Evolutionary conservation across 148 eudicot species (phyloP), one percentile per base, ranked within the genome.

Genomic region (Talinum fruticosum): DNA sequence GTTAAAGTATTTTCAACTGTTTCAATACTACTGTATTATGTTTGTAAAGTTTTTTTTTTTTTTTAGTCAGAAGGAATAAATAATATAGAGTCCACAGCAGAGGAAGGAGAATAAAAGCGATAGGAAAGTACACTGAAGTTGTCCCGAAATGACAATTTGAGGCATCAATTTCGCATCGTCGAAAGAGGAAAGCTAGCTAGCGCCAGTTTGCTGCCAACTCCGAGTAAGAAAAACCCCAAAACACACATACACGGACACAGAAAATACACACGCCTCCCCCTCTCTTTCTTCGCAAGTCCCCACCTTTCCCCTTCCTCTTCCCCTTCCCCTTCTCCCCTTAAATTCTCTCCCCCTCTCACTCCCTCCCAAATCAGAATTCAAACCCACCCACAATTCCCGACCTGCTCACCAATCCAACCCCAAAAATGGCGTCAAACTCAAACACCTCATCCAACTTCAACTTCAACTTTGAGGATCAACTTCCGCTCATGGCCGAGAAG

Each of bases 401-500:
- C 8, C 28, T 28, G 0, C 33, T 12, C 30, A 0, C 32, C 30
- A 28, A 24, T 59, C 30, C 65, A 59, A 59, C n/a, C 28, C 65
- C 65, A 62, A 62, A 0, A 73, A 83, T 84, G 87, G 81, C 81
- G 4, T 71, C 88, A 0, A 79, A 35, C 0, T 71, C 88, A 0
- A 79, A 35, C 0, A 73, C 66, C 16, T 18, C 1, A 78, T 32
- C 36, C 15, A 44, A 7, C 53, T 10, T 76, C 74, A 69, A 18
- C 12, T 41, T 41, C 47, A n/a, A n/a, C 73, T 8, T 93, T 83
- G 69, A 91, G 66, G 98, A 93, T 71, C 79, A 76, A 51, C 77
- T 91, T 57, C 98, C 97, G 0, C 8, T 87, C 8, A 87, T 93
- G 91, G 91, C 89, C 30, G 91, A 90, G 13, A 93, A 90, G 79